Base-by-base conservation (phyloP, 2,329 filamentous ascomycete genomes). In the Drechslera avenae region DNA sequence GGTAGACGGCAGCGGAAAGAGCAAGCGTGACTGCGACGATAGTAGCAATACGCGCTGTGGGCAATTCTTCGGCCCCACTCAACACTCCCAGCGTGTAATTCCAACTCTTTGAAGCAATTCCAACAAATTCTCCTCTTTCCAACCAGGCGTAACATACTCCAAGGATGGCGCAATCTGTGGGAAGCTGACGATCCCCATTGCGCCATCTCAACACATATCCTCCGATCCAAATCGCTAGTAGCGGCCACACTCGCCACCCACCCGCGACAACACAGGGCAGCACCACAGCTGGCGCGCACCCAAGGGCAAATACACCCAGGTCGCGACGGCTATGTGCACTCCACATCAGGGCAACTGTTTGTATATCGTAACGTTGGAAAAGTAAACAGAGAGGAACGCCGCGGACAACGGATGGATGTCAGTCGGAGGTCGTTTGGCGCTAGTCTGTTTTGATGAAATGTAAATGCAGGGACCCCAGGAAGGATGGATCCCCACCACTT, bases 211-310 rank as follows among this genome's bases (percentile, higher is more conserved):
- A 13, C 30, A 44, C 54, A 57, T 52, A 56, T 16, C 52, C 56
- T 21, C 50, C 30, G 10, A 47, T 54, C 64, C 65, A 69, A 28
- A 62, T 46, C 47, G 58, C 57, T 19, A 67, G 44, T 34, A 61
- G 44, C 18, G 61, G 57, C 57, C 55, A 57, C 31, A 52, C 36
- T 43, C 52, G 56, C 56, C 49, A 52, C 49, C 48, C 54, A 39
- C 48, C 33, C 12, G 39, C 14, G 28, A 54, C 19, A 30, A 42
- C 18, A 19, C 44, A 45, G 12, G 44, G 46, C 12, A 50, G 31
- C 32, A 54, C 33, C 14, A 50, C 14, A 23, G 48, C 31, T 33
- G 57, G n/a, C 13, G 39, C 36, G 33, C 46, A 53, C 17, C 8
- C 46, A n/a, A 47, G n/a, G n/a, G 54, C 40, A n/a, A 45, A 32